Evolutionary conservation across 2,329 filamentous ascomycete genomes (phyloP).

Genomic region (Epicoccum nigrum): DNA sequence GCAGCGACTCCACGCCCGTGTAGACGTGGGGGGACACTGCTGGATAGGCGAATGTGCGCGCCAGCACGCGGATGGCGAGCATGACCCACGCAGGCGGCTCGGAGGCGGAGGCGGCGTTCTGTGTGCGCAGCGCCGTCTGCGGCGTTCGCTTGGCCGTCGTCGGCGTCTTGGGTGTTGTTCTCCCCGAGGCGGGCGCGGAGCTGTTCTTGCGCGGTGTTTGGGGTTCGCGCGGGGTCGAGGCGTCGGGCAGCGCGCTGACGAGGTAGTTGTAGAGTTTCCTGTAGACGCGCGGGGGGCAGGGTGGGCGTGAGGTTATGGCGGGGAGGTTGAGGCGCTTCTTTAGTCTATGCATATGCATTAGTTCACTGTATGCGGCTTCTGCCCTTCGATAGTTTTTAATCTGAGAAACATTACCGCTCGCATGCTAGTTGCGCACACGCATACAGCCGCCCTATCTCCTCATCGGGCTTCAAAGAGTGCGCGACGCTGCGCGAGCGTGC

Average conservation of each 20-base stretch:
- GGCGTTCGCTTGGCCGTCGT: conserved; percentile 31
- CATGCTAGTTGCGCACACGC: conserved; percentile 69
- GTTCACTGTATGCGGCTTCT: too few relatives aligned
- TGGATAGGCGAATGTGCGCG: conserved; percentile 65
- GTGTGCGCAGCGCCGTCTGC: conserved; percentile 24
- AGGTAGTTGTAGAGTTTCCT: conserved; percentile 83
- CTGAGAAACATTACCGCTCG: conserved; percentile 69
- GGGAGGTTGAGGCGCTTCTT: conserved; percentile 57
- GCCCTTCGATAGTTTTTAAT: too few relatives aligned
- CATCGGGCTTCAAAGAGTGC: conserved; percentile 56
- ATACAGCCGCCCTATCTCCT: conserved; percentile 47
- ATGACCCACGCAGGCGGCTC: conserved; percentile 65
- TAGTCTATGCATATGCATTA: too few relatives aligned
- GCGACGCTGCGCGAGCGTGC: conserved; percentile 46
- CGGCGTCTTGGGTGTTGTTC: conserved; percentile 37
- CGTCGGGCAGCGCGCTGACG: conserved; percentile 69
- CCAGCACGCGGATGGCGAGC: conserved; percentile 69
- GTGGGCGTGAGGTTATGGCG: conserved; percentile 42
- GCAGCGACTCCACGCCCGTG: conserved; percentile 69
- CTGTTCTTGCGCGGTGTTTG: conserved; percentile 42
- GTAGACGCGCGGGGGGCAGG: conserved; percentile 63
- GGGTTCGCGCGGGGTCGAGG: conserved; percentile 31
- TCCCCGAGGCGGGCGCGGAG: conserved; percentile 28
- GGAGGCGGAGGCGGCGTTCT: conserved; percentile 14
- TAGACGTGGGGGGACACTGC: conserved; percentile 74